Conservation (phyloP, 495 filamentous ascomycete species). For the Neurospora sp. region DNA sequence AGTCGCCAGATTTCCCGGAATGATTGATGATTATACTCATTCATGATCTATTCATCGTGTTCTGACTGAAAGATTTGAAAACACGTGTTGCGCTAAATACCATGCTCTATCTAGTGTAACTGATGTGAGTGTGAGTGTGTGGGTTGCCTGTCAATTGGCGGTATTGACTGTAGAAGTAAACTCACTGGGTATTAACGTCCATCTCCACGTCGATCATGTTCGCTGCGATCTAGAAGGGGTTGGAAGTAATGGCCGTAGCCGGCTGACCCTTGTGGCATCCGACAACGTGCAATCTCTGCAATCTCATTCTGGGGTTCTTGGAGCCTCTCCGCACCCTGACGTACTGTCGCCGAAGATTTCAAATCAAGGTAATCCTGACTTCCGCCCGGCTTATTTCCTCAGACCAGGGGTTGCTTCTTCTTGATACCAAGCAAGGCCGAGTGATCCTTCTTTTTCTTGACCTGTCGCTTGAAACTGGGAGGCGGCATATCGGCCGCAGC, state of each 20-base stretch:
- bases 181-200: neutral
- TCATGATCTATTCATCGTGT: neutral
- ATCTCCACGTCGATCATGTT: neutral
- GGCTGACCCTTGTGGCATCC: neutral
- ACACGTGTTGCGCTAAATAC: neutral
- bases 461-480: conserved; percentile 65
- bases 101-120: neutral
- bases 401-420: conserved; percentile 59
- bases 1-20: neutral
- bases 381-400: conserved; percentile 4
- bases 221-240: neutral
- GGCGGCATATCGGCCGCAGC: conserved; percentile 34
- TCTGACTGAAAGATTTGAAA: neutral
- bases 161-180: neutral
- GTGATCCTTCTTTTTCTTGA: conserved; percentile 78
- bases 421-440: conserved; percentile 73
- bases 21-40: neutral
- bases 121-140: neutral
- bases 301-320: neutral
- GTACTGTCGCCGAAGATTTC: neutral
- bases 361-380: neutral
- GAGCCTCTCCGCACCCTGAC: neutral
- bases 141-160: neutral
- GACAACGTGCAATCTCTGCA: neutral
- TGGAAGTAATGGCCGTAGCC: neutral